Base-by-base conservation (phyloP, 495 filamentous ascomycete genomes). In the Umbilicaria muhlenbergii region DNA sequence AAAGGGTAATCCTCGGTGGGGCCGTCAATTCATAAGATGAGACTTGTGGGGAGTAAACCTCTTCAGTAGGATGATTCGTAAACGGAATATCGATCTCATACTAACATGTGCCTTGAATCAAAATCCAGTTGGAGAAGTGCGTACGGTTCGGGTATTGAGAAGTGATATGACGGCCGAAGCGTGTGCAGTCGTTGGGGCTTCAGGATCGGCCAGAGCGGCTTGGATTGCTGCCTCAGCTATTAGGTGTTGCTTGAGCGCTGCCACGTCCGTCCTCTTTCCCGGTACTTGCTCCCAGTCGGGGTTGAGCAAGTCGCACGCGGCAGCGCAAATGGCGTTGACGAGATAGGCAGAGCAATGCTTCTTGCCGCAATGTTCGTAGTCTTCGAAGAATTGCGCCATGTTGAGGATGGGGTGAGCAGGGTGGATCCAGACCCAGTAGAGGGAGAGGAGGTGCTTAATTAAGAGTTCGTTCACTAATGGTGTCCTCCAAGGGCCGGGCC, bases 341-440 rank as follows among this genome's bases (percentile, higher is more conserved):
- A 43, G 41, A 17, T 17, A 36, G 10, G 32, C 15, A 24, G 41
- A 36, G 16, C 32, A 43, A 28, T 43, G 16, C 11, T 12, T 36
- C 10, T 36, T 33, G 14, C 19, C 31, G 28, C 41, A 14, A 3
- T 31, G 33, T n/a, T 34, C 34, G 33, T 43, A 43, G 17, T 32
- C 33, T 10, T 16, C 24, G 3, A 43, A 11, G 32, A 43, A 43
- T 2, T 13, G 17, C n/a, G 14, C 11, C 41, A 43, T 43, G 34
- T 43, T 36, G 28, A 43, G 34, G 32, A 43, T 19, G 14, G 16
- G 21, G n/a, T 43, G 33, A 16, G 32, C 32, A 5, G 41, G 41
- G 32, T 43, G 41, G 13, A 34, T 38, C 41, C 41, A 43, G 12
- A 36, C 24, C 41, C 41, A 43, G 32, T 43, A 43, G 10, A 43